Conservation (phyloP, 495 filamentous ascomycete genomes). For the Daldinia decipiens region DNA sequence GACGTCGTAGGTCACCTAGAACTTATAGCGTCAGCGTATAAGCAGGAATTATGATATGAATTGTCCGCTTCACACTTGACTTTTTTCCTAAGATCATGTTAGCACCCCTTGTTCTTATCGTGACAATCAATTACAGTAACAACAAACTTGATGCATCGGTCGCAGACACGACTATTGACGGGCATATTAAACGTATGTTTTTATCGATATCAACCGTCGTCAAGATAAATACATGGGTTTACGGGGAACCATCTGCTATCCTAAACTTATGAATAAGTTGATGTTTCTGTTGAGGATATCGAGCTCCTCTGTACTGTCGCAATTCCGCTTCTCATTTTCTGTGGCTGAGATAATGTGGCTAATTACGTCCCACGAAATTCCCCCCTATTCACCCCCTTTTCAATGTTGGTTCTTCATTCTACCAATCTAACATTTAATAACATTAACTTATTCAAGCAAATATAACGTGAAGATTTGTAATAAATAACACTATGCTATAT, state of each 20-base stretch:
- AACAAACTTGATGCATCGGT: constrained; percentile 41
- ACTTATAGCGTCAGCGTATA: constrained; percentile 1
- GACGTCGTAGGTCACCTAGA: constrained; percentile 36
- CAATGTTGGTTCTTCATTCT: neutral
- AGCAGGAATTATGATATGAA: neutral
- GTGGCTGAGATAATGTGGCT: neutral
- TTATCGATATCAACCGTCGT: neutral
- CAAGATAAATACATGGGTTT: neutral
- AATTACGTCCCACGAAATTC: neutral
- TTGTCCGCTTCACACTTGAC: constrained; percentile 39
- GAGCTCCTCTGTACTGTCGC: neutral
- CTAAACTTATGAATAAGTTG: neutral
- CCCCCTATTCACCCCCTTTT: constrained; percentile 3
- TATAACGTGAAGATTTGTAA: too few species aligned
- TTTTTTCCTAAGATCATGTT: constrained; percentile 32
- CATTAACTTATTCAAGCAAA: neutral
- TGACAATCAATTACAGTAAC: neutral
- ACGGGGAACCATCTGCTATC: neutral
- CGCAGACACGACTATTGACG: constrained; percentile 38
- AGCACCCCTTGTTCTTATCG: neutral
- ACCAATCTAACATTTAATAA: neutral
- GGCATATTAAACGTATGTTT: constrained; percentile 7
- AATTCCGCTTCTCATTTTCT: neutral
- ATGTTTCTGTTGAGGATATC: constrained; percentile 1
- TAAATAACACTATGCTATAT: too few species aligned